A percentile compares a stretch with the other conserved stretches of the same genome.
Evolutionary conservation across 345 rosid species (phyloP).

Genomic region (Acer saccharum): DNA sequence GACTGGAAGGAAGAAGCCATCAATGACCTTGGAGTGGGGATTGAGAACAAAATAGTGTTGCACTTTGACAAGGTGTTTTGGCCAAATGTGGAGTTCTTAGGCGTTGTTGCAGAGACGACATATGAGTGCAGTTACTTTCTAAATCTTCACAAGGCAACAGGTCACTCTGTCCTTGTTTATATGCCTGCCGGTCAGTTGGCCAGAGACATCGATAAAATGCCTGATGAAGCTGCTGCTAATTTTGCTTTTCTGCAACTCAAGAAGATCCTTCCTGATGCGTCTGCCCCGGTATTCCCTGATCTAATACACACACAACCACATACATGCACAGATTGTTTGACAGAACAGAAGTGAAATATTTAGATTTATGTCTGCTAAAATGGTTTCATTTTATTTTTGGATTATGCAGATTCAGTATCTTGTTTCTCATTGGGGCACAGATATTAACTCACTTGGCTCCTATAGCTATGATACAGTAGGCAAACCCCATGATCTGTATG

Average conservation of each 20-base stretch:
- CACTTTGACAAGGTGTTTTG: conserved; percentile 90
- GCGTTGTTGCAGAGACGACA: conserved; percentile 88
- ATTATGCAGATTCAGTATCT: conserved; percentile 69
- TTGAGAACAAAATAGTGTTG: conserved; percentile 81
- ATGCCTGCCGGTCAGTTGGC: conserved; percentile 99
- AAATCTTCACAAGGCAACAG: conserved; percentile 97
- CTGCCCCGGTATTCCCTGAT: conserved; percentile 48
- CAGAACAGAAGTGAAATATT: not conserved
- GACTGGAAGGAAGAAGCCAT: conserved; percentile 98
- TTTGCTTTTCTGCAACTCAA: conserved; percentile 80
- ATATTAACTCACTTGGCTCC: conserved; percentile 74
- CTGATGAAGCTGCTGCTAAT: conserved; percentile 91
- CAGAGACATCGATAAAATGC: conserved; percentile 91
- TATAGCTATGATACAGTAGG: conserved; percentile 88
- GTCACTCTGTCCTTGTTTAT: conserved; percentile 84
- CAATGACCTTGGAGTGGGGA: conserved; percentile 83
- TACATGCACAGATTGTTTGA: not conserved
- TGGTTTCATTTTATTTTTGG: not conserved
- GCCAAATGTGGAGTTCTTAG: conserved; percentile 98
- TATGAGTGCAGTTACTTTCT: conserved; percentile 93
- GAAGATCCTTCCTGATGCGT: conserved; percentile 87
- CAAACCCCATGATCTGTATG: conserved; percentile 82
- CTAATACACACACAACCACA: not conserved
- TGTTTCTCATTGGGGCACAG: conserved; percentile 83
- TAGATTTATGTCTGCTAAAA: not conserved